These are phyloP conservation scores for Trichophaea hybrida DNA, from an alignment of 2,329 filamentous ascomycete genomes.

Conservation along the genomic window DNA sequence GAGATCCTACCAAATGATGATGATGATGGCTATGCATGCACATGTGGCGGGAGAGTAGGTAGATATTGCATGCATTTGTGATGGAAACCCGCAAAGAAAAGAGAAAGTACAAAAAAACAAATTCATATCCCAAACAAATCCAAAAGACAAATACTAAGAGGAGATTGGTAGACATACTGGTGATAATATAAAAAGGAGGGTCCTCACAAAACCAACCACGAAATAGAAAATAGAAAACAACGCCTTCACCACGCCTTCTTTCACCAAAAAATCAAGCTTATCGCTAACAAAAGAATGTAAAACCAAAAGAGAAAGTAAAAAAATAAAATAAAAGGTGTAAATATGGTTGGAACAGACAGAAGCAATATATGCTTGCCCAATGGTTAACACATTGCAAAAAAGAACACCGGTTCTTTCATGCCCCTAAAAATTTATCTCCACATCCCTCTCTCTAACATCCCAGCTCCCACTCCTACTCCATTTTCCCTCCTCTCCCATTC, in stretches of 20 bases:
- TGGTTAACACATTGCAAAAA: not conserved
- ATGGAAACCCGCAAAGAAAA: not conserved
- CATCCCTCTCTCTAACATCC: not conserved
- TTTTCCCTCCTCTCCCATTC: not conserved
- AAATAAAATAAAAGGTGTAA: not conserved
- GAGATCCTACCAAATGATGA: no score
- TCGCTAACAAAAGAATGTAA: not conserved
- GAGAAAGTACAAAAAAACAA: not conserved
- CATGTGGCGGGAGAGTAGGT: no score
- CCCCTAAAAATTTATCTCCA: not conserved
- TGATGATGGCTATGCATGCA: no score
- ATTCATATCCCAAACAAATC: not conserved
- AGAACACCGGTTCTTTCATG: not conserved
- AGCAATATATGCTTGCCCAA: no score
- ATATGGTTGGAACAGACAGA: not conserved
- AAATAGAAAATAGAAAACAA: no score
- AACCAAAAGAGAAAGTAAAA: not conserved
- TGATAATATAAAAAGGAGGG: not conserved
- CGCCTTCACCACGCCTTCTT: no score
- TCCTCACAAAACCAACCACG: not conserved
- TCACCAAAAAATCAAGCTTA: not conserved
- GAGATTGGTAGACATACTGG: not conserved
- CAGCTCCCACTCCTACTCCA: not conserved
- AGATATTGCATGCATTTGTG: not conserved
- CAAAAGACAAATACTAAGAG: not conserved